These are phyloP conservation scores for Penicillium italicum DNA, from an alignment of 2,329 filamentous ascomycete species.

Conservation along the genomic window DNA sequence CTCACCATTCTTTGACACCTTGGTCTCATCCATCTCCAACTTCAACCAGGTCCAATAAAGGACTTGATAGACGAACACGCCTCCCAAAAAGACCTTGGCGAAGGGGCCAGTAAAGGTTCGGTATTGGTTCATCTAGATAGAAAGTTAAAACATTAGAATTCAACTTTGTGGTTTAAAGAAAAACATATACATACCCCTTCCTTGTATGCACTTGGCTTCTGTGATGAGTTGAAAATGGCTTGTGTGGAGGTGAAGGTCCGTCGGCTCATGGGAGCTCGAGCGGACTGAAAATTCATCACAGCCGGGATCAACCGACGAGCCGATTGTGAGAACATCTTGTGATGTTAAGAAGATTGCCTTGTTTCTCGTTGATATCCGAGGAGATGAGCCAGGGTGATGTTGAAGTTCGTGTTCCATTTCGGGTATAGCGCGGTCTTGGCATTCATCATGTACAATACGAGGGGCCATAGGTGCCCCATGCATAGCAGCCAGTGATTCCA, in stretches of 20 bases:
- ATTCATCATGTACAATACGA: too few species aligned
- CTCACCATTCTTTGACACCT: slow-evolving; percentile 40
- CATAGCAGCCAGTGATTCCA: too few species aligned
- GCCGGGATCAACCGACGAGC: neutral
- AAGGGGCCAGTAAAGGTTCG: slow-evolving; percentile 43
- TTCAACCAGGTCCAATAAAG: slow-evolving; percentile 49
- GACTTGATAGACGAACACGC: slow-evolving; percentile 49
- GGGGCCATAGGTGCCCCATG: too few species aligned
- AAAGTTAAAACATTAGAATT: neutral
- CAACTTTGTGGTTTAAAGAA: neutral
- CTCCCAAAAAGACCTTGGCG: slow-evolving; percentile 48
- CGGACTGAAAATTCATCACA: slow-evolving; percentile 4
- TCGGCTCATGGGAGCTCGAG: neutral
- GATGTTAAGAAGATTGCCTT: neutral
- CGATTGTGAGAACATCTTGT: slow-evolving; percentile 1
- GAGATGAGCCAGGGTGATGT: slow-evolving; percentile 14
- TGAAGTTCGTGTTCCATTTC: slow-evolving; percentile 6
- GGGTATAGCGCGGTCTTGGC: slow-evolving; percentile 3
- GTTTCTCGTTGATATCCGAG: slow-evolving; percentile 1
- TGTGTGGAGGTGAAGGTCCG: slow-evolving; percentile 9
- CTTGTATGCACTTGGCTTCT: slow-evolving; percentile 21
- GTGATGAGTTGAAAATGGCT: slow-evolving; percentile 4
- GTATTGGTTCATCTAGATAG: slow-evolving; percentile 38
- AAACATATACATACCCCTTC: slow-evolving; percentile 26
- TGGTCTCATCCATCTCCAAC: slow-evolving; percentile 46